Evolutionary conservation across 164 flowering plant species (phyloP), one percentile per base, ranked within the genome.

Genomic region (Echeveria elegans): DNA sequence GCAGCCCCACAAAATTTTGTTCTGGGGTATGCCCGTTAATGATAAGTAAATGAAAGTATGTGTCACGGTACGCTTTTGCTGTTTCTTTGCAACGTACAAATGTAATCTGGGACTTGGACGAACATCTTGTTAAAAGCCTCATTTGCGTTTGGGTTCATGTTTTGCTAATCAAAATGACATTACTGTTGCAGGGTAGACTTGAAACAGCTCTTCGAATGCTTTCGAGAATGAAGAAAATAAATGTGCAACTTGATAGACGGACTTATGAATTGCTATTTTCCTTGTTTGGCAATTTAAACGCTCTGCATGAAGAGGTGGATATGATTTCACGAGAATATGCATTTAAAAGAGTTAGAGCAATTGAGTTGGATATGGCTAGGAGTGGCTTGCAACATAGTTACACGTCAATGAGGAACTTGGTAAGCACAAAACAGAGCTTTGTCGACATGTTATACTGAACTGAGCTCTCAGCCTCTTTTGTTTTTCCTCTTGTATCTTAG

Each of bases 201-300:
- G 93, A 88, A 71, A 86, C 88, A 23, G 96, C 91, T 36, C 68
- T 88, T 65, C 70, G 74, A 47, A 75, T 83, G 34, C 77, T 86
- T 72, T 84, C 87, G 64, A 88, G 82, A 78, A 88, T 93, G 91
- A 88, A 76, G 68, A 64, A 82, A 37, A 36, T 75, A 73, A 75
- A 80, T 31, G 28, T 89, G 38, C 69, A 67, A 70, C 79, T 82
- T n/a, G 78, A 90, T 79, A 79, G 80, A 48, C 74, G 81, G 78
- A 93, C 96, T 26, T 93, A 90, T 74, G 97, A 88, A 73, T 75
- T 83, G 28, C 80, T 93, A 12, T 90, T 88, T 79, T 85, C 88
- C 62, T 79, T 93, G 75, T 89, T 93, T 82, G 95, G 88, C 45
- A 80, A 73, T 67, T 95, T 89, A 32, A 93, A 93, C 82, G 83